These are phyloP conservation scores for Laetiporus sulphureus DNA, from an alignment of 1,284 basidiomycete genomes.

Conservation along the genomic window DNA sequence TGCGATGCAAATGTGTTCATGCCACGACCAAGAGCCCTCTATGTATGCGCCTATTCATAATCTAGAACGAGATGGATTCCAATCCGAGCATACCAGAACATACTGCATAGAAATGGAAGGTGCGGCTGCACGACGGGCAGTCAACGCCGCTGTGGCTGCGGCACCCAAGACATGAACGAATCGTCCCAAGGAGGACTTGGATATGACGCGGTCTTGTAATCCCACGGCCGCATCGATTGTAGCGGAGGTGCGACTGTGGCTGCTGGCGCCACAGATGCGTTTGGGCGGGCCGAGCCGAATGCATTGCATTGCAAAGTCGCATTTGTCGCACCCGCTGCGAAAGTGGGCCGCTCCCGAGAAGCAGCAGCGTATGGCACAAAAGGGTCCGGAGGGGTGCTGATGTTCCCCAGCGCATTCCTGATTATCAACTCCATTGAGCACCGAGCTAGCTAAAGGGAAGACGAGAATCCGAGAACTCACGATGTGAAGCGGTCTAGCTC, in stretches of 20 bases:
- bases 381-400: slow-evolving; percentile 19
- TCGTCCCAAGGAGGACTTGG: slow-evolving; percentile 31
- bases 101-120: no score
- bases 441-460: slow-evolving; percentile 6
- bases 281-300: slow-evolving; percentile 7
- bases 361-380: slow-evolving; percentile 7
- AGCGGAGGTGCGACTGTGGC: slow-evolving; percentile 23
- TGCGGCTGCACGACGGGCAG: no score
- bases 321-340: neutral
- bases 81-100: no score
- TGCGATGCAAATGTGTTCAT: no score
- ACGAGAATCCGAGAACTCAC: slow-evolving; percentile 30
- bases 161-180: slow-evolving; percentile 41
- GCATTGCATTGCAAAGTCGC: slow-evolving; percentile 9
- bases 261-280: slow-evolving; percentile 7
- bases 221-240: slow-evolving; percentile 27
- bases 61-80: no score
- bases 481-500: slow-evolving; percentile 52
- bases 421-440: slow-evolving; percentile 8
- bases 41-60: no score
- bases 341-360: no score
- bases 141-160: slow-evolving; percentile 21
- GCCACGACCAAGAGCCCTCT: no score
- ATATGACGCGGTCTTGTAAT: slow-evolving; percentile 18
- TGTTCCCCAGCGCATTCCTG: slow-evolving; percentile 33